Base-by-base conservation (phyloP, 192 early-diverging fungal genomes). In the Podila epigama region DNA sequence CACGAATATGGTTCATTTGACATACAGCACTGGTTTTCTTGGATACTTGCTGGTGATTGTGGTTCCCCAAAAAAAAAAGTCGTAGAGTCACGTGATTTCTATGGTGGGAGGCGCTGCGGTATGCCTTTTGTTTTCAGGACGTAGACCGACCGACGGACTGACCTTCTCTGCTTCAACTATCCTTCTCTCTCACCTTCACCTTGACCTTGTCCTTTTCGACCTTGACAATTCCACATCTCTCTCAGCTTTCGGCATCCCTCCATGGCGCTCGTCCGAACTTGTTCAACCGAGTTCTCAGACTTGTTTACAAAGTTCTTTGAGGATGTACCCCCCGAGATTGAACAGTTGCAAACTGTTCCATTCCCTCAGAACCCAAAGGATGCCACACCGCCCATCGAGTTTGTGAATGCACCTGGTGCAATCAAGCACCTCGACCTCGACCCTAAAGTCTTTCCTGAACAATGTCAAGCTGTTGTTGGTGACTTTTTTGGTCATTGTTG, bases 401-500 rank as follows among this genome's bases (percentile, higher is more conserved):
- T 22, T 22, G 41, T 5, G 3, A 40, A 41, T 16, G 32, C 1
- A 20, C 39, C 39, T 13, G 64, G 50, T 18, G 57, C 58, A 31
- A 58, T 32, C 32, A 20, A 51, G 27, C 61, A 63, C 6, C 50
- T 77, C 16, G 52, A 77, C 39, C 36, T 77, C 22, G 56, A 58
- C 55, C 73, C 51, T 3, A 18, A n/a, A 1, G 16, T 28, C 10
- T 35, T 63, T 28, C 28, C 60, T 2, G 52, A 52, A 2, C 52
- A 64, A 0, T 68, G 29, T 56, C 29, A 18, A 2, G 16, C 22
- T 9, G 44, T 68, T 29, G 61, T 59, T 0, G 20, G 20, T 1
- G 61, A 58, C 15, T 77, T 77, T 53, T 59, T 42, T 18, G 15
- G 36, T 9, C 73, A 77, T 28, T 53, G 65, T 5, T 66, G 61